Percentiles rank a stretch among this genome's conserved stretches.
Conservation (phyloP, 108 stramenopile species). For the Pseudonitzschia multiseries region DNA sequence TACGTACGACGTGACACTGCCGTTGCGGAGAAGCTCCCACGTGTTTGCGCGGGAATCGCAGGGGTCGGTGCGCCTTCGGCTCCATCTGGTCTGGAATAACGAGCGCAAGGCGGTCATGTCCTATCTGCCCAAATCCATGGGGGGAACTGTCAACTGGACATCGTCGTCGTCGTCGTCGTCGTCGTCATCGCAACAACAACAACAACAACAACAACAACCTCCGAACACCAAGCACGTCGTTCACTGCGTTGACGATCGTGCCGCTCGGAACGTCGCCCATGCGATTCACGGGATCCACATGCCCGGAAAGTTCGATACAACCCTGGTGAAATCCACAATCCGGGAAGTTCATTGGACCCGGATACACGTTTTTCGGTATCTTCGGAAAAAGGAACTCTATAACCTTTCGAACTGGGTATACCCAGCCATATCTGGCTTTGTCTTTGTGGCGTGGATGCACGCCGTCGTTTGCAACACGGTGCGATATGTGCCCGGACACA, state of each 20-base stretch:
- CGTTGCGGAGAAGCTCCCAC: conserved; percentile 52
- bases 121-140: conserved; percentile 45
- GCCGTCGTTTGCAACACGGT: conserved; percentile 43
- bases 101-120: conserved; percentile 60
- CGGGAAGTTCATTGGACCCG: conserved; percentile 44
- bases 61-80: conserved; percentile 61
- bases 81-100: conserved; percentile 55
- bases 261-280: conserved; percentile 53
- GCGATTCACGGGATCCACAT: conserved; percentile 51
- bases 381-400: conserved; percentile 30
- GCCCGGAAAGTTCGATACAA: conserved; percentile 52
- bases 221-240: conserved; percentile 31
- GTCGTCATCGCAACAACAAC: too few species aligned
- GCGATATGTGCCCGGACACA: conserved; percentile 43
- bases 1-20: conserved; percentile 62
- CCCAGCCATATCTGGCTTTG: conserved; percentile 46
- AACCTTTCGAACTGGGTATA: conserved; percentile 39
- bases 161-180: background rate
- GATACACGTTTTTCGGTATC: conserved; percentile 32
- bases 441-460: conserved; percentile 62
- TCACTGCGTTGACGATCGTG: conserved; percentile 42
- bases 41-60: conserved; percentile 49
- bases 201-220: too few species aligned
- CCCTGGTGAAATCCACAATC: conserved; percentile 39
- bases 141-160: conserved; percentile 11